Evolutionary conservation across 805 yeast species (phyloP).

Genomic region (Saccharomycopsis schoenii): DNA sequence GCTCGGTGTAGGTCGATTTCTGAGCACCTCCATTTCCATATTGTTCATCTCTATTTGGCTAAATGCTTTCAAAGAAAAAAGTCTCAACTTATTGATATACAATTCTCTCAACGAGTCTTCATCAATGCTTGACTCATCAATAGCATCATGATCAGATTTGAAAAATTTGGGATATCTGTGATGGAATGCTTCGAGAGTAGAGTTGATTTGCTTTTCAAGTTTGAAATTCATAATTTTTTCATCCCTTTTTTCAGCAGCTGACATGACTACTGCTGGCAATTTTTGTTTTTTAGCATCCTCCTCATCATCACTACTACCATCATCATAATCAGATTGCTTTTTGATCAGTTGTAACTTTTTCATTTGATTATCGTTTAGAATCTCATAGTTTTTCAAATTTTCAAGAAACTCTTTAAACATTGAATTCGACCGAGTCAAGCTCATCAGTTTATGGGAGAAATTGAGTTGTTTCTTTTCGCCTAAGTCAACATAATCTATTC

Average conservation of each 20-base stretch:
- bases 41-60: constrained; percentile 44
- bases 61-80: constrained; percentile 45
- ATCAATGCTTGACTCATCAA: constrained; percentile 30
- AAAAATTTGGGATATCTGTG: constrained; percentile 25
- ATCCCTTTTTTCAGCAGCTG: constrained; percentile 42
- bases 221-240: constrained; percentile 65
- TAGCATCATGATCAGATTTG: constrained; percentile 26
- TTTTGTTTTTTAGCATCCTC: constrained; percentile 23
- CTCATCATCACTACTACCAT: constrained; percentile 27
- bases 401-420: constrained; percentile 37
- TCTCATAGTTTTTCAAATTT: constrained; percentile 34
- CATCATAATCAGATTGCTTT: constrained; percentile 25
- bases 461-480: constrained; percentile 7
- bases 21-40: constrained; percentile 60
- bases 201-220: constrained; percentile 43
- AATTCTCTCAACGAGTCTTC: constrained; percentile 56
- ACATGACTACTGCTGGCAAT: neutral
- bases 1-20: constrained; percentile 29
- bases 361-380: constrained; percentile 32
- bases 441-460: constrained; percentile 22
- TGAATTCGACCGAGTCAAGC: constrained; percentile 34
- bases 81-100: constrained; percentile 44
- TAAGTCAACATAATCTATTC: constrained; percentile 19
- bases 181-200: constrained; percentile 33
- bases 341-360: constrained; percentile 31